Evolutionary conservation across 2,329 filamentous ascomycete genomes (phyloP).

Genomic region (Clonostachys chloroleuca): DNA sequence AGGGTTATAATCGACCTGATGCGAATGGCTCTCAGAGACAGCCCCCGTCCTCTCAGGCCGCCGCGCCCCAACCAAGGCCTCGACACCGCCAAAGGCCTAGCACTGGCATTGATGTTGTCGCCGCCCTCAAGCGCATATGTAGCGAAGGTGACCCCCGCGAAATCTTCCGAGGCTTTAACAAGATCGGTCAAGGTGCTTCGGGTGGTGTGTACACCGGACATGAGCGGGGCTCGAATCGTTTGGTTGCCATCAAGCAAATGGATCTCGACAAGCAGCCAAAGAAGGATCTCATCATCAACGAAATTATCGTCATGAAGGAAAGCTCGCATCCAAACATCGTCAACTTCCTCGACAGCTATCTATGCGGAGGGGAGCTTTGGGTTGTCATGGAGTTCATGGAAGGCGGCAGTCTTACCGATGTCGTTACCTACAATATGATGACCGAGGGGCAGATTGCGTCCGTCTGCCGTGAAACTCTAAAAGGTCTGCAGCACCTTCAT

Average conservation of each 20-base stretch:
- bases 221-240: constrained; percentile 75
- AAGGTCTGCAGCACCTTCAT: constrained; percentile 89
- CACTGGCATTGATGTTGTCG: constrained; percentile 75
- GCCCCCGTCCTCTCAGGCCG: constrained; percentile 20
- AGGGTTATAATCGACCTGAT: constrained; percentile 20
- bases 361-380: constrained; percentile 88
- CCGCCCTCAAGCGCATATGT: constrained; percentile 83
- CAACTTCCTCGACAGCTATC: constrained; percentile 97
- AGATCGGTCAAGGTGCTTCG: constrained; percentile 96
- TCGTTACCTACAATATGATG: constrained; percentile 99
- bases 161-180: constrained; percentile 81
- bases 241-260: constrained; percentile 99
- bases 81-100: constrained; percentile 77
- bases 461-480: constrained; percentile 88
- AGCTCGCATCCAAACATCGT: constrained; percentile 98
- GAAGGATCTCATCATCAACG: constrained; percentile 98
- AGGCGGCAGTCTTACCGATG: constrained; percentile 93
- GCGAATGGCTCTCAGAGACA: constrained; percentile 22
- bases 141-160: constrained; percentile 84
- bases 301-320: constrained; percentile 98
- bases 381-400: constrained; percentile 99
- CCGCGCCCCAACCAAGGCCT: constrained; percentile 55
- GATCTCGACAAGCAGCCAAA: constrained; percentile 97
- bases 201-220: constrained; percentile 93
- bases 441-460: constrained; percentile 95